A percentile compares a stretch with the other conserved stretches of the same genome.
Conservation (phyloP, 208 protist species). For the Angomonas deanei region DNA sequence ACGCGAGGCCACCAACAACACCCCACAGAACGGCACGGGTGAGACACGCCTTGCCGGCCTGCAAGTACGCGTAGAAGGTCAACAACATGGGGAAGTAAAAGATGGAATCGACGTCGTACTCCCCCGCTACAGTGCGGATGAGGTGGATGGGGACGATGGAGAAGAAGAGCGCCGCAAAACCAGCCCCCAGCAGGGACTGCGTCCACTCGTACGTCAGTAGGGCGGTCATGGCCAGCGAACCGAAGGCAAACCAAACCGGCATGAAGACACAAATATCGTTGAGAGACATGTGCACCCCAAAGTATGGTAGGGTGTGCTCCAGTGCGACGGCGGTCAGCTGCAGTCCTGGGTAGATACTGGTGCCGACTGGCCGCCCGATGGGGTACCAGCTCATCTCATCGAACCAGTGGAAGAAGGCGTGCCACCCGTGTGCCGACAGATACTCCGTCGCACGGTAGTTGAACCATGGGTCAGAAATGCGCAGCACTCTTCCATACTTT, state of each 20-base stretch:
- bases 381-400: conserved; percentile 97
- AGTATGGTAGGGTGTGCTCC: conserved; percentile 59
- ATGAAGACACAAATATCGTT: conserved; percentile 96
- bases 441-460: conserved; percentile 92
- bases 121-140: conserved; percentile 97
- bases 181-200: conserved; percentile 75
- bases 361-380: conserved; percentile 96
- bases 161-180: conserved; percentile 78
- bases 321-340: conserved; percentile 94
- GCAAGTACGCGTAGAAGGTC: conserved; percentile 92
- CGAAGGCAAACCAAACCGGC: conserved; percentile 89
- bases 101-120: conserved; percentile 98
- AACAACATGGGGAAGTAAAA: conserved; percentile 96
- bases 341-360: conserved; percentile 97
- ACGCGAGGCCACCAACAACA: conserved; percentile 51
- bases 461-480: conserved; percentile 93
- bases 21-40: too few relatives aligned
- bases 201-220: conserved; percentile 69
- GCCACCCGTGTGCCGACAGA: conserved; percentile 88
- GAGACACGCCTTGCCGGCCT: conserved; percentile 28
- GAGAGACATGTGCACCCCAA: conserved; percentile 77
- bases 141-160: conserved; percentile 85
- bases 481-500: conserved; percentile 86
- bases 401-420: conserved; percentile 98
- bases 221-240: conserved; percentile 85